Conservation (phyloP, 768 basidiomycete species). For the Mycena metata region DNA sequence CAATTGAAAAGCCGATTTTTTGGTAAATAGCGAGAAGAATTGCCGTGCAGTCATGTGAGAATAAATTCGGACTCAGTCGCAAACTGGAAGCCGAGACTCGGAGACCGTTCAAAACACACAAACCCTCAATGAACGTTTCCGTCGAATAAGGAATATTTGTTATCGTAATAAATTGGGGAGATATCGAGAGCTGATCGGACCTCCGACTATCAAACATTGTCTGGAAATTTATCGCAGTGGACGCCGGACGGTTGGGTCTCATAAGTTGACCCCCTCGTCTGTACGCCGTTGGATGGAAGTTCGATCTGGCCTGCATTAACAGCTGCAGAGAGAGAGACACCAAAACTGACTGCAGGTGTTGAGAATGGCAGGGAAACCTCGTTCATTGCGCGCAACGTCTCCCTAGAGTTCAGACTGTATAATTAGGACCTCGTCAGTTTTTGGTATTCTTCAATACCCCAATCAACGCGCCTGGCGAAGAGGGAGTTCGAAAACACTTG, state of each 20-base stretch:
- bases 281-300: background rate
- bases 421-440: background rate
- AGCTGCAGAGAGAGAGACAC: background rate
- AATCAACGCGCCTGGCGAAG: slow-evolving; percentile 10
- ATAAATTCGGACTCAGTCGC: too few species aligned
- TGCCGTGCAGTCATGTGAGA: slow-evolving; percentile 7
- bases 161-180: slow-evolving; percentile 1
- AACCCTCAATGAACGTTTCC: too few species aligned
- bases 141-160: background rate
- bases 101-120: too few species aligned
- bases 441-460: background rate
- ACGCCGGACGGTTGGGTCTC: too few species aligned
- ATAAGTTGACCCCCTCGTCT: background rate
- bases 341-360: background rate
- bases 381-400: background rate
- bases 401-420: slow-evolving; percentile 11
- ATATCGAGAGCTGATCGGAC: slow-evolving; percentile 1
- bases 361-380: background rate
- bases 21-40: slow-evolving; percentile 7
- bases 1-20: slow-evolving; percentile 5
- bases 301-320: background rate
- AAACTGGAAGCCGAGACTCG: too few species aligned
- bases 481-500: slow-evolving; percentile 17
- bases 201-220: too few species aligned
- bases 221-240: too few species aligned